Conservation (phyloP, 1,284 basidiomycete genomes). For the Moniliophthora roreri region DNA sequence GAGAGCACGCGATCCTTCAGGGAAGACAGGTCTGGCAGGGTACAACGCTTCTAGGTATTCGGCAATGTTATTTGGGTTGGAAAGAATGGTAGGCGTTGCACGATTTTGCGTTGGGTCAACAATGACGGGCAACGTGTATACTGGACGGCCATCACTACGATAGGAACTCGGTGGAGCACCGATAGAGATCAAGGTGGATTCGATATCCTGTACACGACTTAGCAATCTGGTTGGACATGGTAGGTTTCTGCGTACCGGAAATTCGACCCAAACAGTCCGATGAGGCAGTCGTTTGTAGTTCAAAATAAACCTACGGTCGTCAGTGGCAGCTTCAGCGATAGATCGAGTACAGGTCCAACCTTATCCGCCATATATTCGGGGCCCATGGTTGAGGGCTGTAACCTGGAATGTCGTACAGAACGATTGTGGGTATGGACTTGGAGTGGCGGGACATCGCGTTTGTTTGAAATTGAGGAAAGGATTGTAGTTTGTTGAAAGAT, state of each 20-base stretch:
- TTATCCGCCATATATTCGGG: conserved; percentile 67
- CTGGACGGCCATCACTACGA: conserved; percentile 53
- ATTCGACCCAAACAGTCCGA: conserved; percentile 65
- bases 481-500: not conserved
- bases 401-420: conserved; percentile 65
- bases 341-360: conserved; percentile 16
- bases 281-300: conserved; percentile 72
- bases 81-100: conserved; percentile 43
- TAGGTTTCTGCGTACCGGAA: too few species aligned
- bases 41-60: conserved; percentile 71
- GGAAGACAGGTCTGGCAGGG: conserved; percentile 66
- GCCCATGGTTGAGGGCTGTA: conserved; percentile 65
- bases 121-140: conserved; percentile 69
- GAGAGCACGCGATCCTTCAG: conserved; percentile 64
- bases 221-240: too few species aligned
- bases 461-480: not conserved
- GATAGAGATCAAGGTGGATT: conserved; percentile 54
- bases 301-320: conserved; percentile 55
- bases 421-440: conserved; percentile 36
- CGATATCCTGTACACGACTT: conserved; percentile 69
- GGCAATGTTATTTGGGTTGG: conserved; percentile 60
- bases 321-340: not conserved
- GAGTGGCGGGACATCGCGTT: conserved; percentile 8
- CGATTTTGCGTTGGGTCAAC: conserved; percentile 43
- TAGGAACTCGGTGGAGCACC: conserved; percentile 55